Evolutionary conservation across 179 eudicot genomes (phyloP).

Genomic region (Corrigiola litoralis): DNA sequence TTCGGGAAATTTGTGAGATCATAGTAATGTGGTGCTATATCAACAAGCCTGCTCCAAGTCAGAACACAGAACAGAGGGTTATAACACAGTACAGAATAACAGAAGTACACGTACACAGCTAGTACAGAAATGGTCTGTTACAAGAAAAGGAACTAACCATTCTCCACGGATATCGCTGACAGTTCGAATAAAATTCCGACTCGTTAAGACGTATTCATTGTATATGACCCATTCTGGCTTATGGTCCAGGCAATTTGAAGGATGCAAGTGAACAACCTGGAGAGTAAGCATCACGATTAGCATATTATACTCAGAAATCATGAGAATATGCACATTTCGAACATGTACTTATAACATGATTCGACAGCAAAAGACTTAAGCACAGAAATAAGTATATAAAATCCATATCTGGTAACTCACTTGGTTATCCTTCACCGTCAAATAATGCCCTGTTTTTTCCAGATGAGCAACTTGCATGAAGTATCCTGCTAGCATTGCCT

Average conservation of each 20-base stretch:
- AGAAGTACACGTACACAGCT: no score
- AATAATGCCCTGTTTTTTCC: slow-evolving; percentile 83
- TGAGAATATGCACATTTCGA: not conserved
- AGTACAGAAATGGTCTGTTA: no score
- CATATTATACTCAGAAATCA: not conserved
- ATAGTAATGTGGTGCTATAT: slow-evolving; percentile 83
- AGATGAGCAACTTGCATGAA: slow-evolving; percentile 98
- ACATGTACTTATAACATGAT: not conserved
- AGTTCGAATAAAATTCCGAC: slow-evolving; percentile 87
- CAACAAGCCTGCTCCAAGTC: slow-evolving; percentile 61
- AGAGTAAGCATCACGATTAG: not conserved
- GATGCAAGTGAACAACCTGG: slow-evolving; percentile 92
- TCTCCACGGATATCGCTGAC: slow-evolving; percentile 93
- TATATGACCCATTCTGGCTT: slow-evolving; percentile 99
- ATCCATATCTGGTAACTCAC: slow-evolving; percentile 27
- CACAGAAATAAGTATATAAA: not conserved
- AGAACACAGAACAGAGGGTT: not conserved
- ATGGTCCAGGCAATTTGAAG: slow-evolving; percentile 94
- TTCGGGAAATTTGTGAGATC: slow-evolving; percentile 85
- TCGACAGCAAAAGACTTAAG: not conserved
- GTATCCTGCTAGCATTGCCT: slow-evolving; percentile 96
- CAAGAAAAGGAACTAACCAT: slow-evolving; percentile 52
- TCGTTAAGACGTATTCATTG: slow-evolving; percentile 88
- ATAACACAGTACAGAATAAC: not conserved
- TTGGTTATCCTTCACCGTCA: slow-evolving; percentile 94